Evolutionary conservation across 169 alveolate species (phyloP), one percentile per base, ranked within the genome.

Genomic region (Cryptosporidium felis): DNA sequence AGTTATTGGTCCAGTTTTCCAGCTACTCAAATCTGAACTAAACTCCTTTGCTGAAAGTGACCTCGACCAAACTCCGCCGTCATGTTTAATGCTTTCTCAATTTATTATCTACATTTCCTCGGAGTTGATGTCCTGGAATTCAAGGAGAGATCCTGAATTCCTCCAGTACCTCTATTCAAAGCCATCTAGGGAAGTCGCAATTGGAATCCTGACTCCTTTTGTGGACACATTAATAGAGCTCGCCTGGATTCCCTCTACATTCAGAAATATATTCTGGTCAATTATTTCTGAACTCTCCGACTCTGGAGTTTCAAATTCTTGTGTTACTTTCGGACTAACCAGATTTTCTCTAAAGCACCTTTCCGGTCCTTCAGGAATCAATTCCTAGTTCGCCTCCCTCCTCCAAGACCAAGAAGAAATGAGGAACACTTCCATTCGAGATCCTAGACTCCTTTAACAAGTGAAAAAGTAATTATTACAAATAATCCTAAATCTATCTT

Each of bases 81-180:
- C 47, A 9, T 74, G 82, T 53, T 32, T 74, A 49, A 74, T 74
- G 82, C 74, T 56, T 51, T 74, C 74, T 14, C 82, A 74, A 18
- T 74, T 23, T 56, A 53, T 74, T 32, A 74, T 74, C 56, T 56
- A 51, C 38, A 49, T 74, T 30, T 74, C 82, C n/a, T 74, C 82
- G 38, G 67, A 53, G 26, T 36, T 74, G 5, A 49, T 74, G 67
- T 74, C 82, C 12, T 53, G 65, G 74, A 49, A 49, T 6, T 21
- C 9, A 0, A 38, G 38, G 12, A 42, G 56, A 40, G 67, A 56
- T 0, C 45, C 45, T 32, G 21, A 23, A 38, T n/a, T n/a, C n/a
- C 8, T 21, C 10, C 56, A 36, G 56, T 40, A 56, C 14, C 36
- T 74, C 34, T 32, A 56, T 18, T 51, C 34, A n/a, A 74, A 74